Base-by-base conservation (phyloP, 495 filamentous ascomycete species). In the Letharia columbiana region DNA sequence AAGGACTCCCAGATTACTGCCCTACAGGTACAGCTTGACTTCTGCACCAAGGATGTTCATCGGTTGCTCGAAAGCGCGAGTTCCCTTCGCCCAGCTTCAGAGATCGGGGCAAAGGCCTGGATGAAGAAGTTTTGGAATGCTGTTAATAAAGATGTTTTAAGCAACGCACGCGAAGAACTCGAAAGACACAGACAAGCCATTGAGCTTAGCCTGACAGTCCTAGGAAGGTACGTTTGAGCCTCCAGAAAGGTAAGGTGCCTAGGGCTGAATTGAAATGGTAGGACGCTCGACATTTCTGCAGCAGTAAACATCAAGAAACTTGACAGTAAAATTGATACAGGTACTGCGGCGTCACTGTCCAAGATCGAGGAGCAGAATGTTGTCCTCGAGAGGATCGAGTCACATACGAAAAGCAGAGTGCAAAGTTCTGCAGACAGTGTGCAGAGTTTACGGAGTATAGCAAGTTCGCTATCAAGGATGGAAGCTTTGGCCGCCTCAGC, bases 401-500 rank as follows among this genome's bases (percentile, higher is more conserved):
- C 41, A 54, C 60, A 59, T 17, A 65, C 49, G 37, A 41, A 64
- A 28, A 58, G 33, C 44, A 60, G 54, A 39, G 47, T 49, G 28
- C 52, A 49, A 52, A 23, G 45, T 20, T 64, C 50, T 52, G 62
- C 66, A 3, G 61, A 52, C 20, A 64, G 61, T 15, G 45, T 60
- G 61, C 47, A 41, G 31, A 68, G 66, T 52, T 42, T 68, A 20
- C 41, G 41, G 4, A 68, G 61, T 50, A 64, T 68, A 52, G 66
- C 54, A 45, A 64, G 60, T 17, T 68, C 66, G 7, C 61, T 64
- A 3, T 68, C 66, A 47, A 68, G 45, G 35, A 60, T 60, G n/a
- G 66, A 68, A 49, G 62, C 66, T 15, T 57, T 64, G 15, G 49
- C 62, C 20, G 35, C 62, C 40, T 64, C 62, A 39, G 62, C 49